These are phyloP conservation scores for Sclerotinia trifoliorum DNA, from an alignment of 2,329 filamentous ascomycete species.

Conservation along the genomic window DNA sequence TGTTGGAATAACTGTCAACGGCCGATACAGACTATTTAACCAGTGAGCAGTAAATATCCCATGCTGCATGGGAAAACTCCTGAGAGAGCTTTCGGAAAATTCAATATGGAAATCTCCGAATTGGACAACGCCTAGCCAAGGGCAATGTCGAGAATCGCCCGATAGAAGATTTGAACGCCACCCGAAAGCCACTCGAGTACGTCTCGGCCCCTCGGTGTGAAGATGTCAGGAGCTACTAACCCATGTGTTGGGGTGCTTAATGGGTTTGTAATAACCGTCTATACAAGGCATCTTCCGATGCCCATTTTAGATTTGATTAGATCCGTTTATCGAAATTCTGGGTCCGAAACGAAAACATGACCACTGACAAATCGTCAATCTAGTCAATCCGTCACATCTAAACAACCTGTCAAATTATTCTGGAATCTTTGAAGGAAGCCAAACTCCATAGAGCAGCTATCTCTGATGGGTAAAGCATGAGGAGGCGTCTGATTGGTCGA, in stretches of 20 bases:
- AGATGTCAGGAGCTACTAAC: slow-evolving; percentile 16
- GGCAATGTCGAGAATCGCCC: not conserved
- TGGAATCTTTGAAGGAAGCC: too few species aligned
- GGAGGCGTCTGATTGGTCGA: too few species aligned
- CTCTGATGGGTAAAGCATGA: too few species aligned
- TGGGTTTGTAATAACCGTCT: not conserved
- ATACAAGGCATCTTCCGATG: not conserved
- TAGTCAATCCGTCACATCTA: not conserved
- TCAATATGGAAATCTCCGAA: not conserved
- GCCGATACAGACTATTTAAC: slow-evolving; percentile 9
- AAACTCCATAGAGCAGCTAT: too few species aligned
- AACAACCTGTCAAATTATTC: not conserved
- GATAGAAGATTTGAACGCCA: not conserved
- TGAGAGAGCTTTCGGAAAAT: too few species aligned
- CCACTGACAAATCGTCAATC: not conserved
- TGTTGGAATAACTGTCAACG: not conserved
- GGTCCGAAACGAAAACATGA: not conserved
- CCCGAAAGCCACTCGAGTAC: not conserved
- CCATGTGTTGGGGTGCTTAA: not conserved
- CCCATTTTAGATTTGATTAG: too few species aligned
- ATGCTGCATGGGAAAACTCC: not conserved
- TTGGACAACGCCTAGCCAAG: not conserved
- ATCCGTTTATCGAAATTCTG: too few species aligned
- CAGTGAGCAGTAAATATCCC: too few species aligned
- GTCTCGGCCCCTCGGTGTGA: not conserved